Base-by-base conservation (phyloP, 495 filamentous ascomycete species). In the Penicillium odoratum region DNA sequence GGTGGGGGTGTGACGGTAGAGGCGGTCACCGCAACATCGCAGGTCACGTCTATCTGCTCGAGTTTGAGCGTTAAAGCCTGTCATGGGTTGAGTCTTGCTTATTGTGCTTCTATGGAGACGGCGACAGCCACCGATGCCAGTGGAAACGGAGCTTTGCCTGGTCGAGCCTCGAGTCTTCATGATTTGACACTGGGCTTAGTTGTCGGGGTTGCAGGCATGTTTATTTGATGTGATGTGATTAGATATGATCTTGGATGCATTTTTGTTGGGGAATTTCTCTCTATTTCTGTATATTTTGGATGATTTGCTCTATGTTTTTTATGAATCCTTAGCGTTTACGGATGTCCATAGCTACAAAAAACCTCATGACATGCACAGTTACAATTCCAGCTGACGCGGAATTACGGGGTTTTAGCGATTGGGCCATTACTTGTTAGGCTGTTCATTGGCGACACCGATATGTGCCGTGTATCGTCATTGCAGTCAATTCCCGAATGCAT, bases 21-120 rank as follows among this genome's bases (percentile, higher is more conserved):
- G 42, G 88, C 84, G 0, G 79, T 81, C 18, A 72, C 76, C 10
- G 75, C 78, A 15, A 43, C 73, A 7, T 69, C 79, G 7, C 78
- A 78, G 38, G 87, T 87, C 7, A 80, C 78, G 4, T 82, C 83
- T 16, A 83, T 89, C 8, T 92, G 89, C 69, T 81, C 80, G 15
- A 88, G 83, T 59, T 70, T 89, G 55, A 88, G 84, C 50, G 61
- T 67, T 15, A 59, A 78, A 56, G 86, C 85, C 33, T 88, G 86
- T 55, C 82, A 84, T 63, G 81, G 82, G 15, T 58, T 88, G 29
- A 77, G 80, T 48, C 70, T 82, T 38, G 72, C 67, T 4, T 80
- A 84, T 53, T 89, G 86, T 63, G 69, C 67, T n/a, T 59, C 65
- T 1, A 74, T 72, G 49, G 74, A 65, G 45, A 76, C 64, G 10